Percentiles rank a stretch among this genome's conserved stretches.
These are phyloP conservation scores for Roridomyces roridus DNA, from an alignment of 768 basidiomycete species.

Conservation along the genomic window DNA sequence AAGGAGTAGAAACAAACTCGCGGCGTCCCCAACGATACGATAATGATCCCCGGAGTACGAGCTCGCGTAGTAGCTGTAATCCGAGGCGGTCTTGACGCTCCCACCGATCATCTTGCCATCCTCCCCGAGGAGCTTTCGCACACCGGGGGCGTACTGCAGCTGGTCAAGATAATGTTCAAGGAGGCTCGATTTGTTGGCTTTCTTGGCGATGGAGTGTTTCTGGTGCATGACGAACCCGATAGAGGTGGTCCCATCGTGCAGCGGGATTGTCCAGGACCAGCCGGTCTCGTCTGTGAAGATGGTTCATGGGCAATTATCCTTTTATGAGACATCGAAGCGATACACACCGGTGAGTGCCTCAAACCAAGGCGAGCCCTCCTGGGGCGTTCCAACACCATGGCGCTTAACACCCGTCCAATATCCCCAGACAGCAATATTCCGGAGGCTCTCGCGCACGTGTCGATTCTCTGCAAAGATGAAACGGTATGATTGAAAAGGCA, in stretches of 20 bases:
- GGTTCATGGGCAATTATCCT: neutral
- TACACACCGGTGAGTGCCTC: slow-evolving; percentile 25
- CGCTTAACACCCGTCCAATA: neutral
- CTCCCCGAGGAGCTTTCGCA: slow-evolving; percentile 35
- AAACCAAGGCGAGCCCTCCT: slow-evolving; percentile 22
- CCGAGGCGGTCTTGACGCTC: slow-evolving; percentile 35
- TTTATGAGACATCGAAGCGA: neutral
- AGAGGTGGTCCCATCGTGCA: slow-evolving; percentile 57
- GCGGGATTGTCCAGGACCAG: slow-evolving; percentile 63
- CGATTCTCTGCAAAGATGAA: slow-evolving; percentile 39
- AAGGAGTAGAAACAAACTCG: slow-evolving; percentile 33
- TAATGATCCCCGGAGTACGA: slow-evolving; percentile 41
- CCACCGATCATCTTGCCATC: slow-evolving; percentile 27
- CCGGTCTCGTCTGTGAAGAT: slow-evolving; percentile 50
- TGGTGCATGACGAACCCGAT: slow-evolving; percentile 57
- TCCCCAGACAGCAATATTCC: slow-evolving; percentile 38
- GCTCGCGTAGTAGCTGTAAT: slow-evolving; percentile 44
- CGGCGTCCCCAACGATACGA: slow-evolving; percentile 49
- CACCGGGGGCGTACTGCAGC: slow-evolving; percentile 55
- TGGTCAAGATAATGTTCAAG: slow-evolving; percentile 49
- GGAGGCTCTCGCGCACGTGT: slow-evolving; percentile 36
- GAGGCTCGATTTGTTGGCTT: slow-evolving; percentile 29
- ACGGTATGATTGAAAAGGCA: slow-evolving; percentile 7
- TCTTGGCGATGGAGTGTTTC: slow-evolving; percentile 38
- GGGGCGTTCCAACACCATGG: neutral